phyloP scores from a whole-genome alignment of 345 rosid species.

The Cardiospermum halicacabum region DNA sequence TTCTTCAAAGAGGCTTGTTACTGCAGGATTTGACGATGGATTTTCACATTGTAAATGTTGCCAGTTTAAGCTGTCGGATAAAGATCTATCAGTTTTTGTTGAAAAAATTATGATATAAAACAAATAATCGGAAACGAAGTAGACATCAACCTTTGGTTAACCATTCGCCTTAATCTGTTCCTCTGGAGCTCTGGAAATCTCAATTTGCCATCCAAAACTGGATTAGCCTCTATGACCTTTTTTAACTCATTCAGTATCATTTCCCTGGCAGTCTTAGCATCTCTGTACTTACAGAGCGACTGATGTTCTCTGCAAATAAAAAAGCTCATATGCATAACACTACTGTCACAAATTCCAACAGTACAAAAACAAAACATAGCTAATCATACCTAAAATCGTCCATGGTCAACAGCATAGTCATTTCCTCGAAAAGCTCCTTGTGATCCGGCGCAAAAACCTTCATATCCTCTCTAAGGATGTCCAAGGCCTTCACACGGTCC shows the following conservation, averaged over 20 bases:
- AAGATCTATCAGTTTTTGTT: conserved; percentile 6
- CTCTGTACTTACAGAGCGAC: conserved; percentile 31
- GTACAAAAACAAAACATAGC: not conserved
- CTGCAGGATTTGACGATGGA: conserved; percentile 37
- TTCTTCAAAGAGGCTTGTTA: conserved; percentile 42
- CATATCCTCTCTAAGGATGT: conserved; percentile 35
- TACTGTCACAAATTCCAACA: not conserved
- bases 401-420: conserved; percentile 34
- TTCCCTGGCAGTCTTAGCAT: conserved; percentile 36
- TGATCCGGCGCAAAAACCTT: conserved; percentile 25
- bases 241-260: conserved; percentile 27
- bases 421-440: conserved; percentile 28
- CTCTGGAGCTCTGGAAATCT: conserved; percentile 30
- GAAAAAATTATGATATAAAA: not conserved
- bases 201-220: conserved; percentile 36
- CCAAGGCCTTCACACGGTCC: conserved; percentile 29
- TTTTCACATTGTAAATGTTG: conserved; percentile 38
- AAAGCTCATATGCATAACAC: not conserved
- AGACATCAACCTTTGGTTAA: conserved; percentile 42
- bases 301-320: conserved; percentile 37
- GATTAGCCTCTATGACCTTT: conserved; percentile 41
- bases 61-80: conserved; percentile 49
- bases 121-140: not conserved
- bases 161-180: conserved; percentile 31
- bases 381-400: conserved; percentile 31